Evolutionary conservation across 2,329 filamentous ascomycete genomes (phyloP).

Genomic region (Hypoxylon sp.): DNA sequence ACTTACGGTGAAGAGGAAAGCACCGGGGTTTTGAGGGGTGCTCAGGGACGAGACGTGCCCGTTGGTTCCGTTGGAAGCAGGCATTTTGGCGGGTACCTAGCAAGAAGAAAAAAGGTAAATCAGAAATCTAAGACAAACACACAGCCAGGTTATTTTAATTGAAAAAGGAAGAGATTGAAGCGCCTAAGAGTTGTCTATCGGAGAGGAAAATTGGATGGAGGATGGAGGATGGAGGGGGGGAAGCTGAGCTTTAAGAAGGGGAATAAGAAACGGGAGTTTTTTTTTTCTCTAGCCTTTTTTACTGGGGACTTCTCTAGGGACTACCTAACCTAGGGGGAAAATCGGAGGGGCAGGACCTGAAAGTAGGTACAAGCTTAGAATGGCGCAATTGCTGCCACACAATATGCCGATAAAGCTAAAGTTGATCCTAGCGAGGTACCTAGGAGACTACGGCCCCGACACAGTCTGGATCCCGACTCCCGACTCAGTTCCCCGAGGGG

Average conservation of each 20-base stretch:
- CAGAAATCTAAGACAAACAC: conserved; percentile 31
- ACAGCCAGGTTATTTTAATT: conserved; percentile 34
- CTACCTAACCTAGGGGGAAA: conserved; percentile 25
- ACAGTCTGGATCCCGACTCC: conserved; percentile 6
- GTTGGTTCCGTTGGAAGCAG: conserved; percentile 57
- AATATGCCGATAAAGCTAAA: conserved; percentile 31
- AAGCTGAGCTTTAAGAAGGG: conserved; percentile 33
- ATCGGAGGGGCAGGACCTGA: conserved; percentile 29
- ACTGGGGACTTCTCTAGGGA: conserved; percentile 11
- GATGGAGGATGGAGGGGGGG: conserved; percentile 18
- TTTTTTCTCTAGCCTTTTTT: conserved; percentile 20
- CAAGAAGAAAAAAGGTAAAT: conserved; percentile 26
- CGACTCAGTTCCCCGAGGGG: neutral
- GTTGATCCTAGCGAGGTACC: conserved; percentile 1
- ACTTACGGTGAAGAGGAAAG: conserved; percentile 84
- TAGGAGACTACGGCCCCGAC: neutral
- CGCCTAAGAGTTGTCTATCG: conserved; percentile 34
- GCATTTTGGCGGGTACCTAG: conserved; percentile 65
- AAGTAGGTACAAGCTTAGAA: conserved; percentile 19
- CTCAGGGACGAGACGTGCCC: conserved; percentile 55
- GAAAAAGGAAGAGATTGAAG: conserved; percentile 33
- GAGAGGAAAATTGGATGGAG: conserved; percentile 16
- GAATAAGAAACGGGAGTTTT: conserved; percentile 34
- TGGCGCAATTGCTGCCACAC: conserved; percentile 38
- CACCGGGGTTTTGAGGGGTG: conserved; percentile 71